Percentiles rank a stretch among this genome's conserved stretches.
Conservation (phyloP, 495 filamentous ascomycete species). For the Penicillium herquei region DNA sequence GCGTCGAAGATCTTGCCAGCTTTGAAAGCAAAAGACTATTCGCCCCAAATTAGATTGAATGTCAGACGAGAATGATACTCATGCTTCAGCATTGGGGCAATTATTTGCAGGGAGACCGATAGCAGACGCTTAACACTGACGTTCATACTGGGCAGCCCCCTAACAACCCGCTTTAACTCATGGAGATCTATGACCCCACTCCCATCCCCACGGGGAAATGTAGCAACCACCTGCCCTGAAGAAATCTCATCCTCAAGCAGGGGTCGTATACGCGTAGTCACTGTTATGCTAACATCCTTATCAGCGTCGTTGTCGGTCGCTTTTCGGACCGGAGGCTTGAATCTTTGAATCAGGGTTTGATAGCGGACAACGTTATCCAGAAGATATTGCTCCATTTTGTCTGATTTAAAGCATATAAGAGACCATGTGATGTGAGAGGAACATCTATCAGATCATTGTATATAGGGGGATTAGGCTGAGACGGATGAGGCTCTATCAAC, state of each 20-base stretch:
- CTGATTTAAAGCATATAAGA: no score
- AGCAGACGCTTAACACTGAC: slow-evolving; percentile 1
- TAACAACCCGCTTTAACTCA: slow-evolving; percentile 9
- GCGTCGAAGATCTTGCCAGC: slow-evolving; percentile 18
- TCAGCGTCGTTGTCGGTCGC: neutral
- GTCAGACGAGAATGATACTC: no score
- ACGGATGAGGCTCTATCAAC: neutral
- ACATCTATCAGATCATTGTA: neutral
- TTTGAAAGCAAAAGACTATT: slow-evolving; percentile 11
- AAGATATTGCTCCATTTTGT: slow-evolving; percentile 3
- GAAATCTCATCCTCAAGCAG: slow-evolving; percentile 9
- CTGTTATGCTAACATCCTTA: neutral
- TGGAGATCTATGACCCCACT: slow-evolving; percentile 15
- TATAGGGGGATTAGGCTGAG: neutral
- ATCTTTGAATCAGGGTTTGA: slow-evolving; percentile 1
- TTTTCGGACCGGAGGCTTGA: neutral
- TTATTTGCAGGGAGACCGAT: neutral
- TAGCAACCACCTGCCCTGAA: slow-evolving; percentile 8
- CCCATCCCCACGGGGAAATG: slow-evolving; percentile 3
- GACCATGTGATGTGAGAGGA: no score
- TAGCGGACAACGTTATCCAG: neutral
- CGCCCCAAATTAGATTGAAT: neutral
- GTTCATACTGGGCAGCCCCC: slow-evolving; percentile 14
- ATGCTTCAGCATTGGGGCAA: no score
- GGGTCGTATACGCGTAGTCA: slow-evolving; percentile 12